Evolutionary conservation across 1,284 basidiomycete species (phyloP).

Genomic region (Anthracocystis panici-leucophaei): DNA sequence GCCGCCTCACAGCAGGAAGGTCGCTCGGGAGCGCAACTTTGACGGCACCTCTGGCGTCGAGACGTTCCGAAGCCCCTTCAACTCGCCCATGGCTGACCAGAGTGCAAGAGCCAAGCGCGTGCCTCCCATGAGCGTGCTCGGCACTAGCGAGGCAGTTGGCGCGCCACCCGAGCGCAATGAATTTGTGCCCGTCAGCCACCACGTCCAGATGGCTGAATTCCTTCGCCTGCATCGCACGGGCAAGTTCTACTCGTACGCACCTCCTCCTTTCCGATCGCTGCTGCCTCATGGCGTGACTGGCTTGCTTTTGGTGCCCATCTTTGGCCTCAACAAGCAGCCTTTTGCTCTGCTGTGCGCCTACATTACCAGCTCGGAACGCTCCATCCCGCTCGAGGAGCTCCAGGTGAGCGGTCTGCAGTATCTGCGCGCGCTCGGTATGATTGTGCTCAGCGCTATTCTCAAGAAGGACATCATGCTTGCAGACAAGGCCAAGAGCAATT

Average conservation of each 20-base stretch:
- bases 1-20: conserved; percentile 16
- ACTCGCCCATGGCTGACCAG: conserved; percentile 30
- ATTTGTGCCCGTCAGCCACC: conserved; percentile 59
- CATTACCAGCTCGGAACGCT: conserved; percentile 79
- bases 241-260: conserved; percentile 58
- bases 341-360: conserved; percentile 93
- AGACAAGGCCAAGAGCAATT: conserved; percentile 87
- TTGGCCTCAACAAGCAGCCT: conserved; percentile 89
- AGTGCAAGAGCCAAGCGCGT: conserved; percentile 44
- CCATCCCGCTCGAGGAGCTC: conserved; percentile 80
- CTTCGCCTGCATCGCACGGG: conserved; percentile 56
- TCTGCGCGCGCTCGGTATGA: conserved; percentile 87
- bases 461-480: conserved; percentile 93
- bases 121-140: conserved; percentile 63
- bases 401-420: conserved; percentile 87
- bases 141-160: conserved; percentile 52
- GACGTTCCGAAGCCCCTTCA: conserved; percentile 33
- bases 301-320: conserved; percentile 78
- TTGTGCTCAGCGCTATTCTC: conserved; percentile 91
- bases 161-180: conserved; percentile 46
- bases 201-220: conserved; percentile 63
- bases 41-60: conserved; percentile 54
- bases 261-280: conserved; percentile 59
- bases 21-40: conserved; percentile 32
- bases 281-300: conserved; percentile 55